Base-by-base conservation (phyloP, 345 rosid species). In the Garcia nutans region DNA sequence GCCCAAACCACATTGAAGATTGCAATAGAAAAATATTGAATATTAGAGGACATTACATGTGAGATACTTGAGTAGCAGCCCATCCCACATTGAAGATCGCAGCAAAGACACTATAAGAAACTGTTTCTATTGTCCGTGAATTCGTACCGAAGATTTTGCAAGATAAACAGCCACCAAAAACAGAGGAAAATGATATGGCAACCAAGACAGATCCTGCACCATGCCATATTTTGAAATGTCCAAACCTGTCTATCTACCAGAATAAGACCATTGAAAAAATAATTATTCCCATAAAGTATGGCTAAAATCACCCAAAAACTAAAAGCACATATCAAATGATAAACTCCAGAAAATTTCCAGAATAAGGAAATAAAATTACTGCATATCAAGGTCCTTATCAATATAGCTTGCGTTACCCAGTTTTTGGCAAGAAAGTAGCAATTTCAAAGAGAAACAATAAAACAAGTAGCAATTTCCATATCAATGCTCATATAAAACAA, bases 41-140 rank as follows among this genome's bases (percentile, higher is more conserved):
- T 41, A 67, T 64, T 68, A 58, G 71, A 80, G 81, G 59, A 44
- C 49, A 75, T 85, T 91, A 95, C 99, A 95, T 95, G 85, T 95
- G 97, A 45, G 99, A 93, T 86, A 95, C 99, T 75, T 95, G 99
- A 78, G 99, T 87, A 76, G 94, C 97, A 52, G 97, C 97, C 97
- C 99, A 95, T 52, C 99, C 99, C 62, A 93, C 78, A 82, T 95
- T 95, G 82, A 95, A 95, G 76, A 95, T 89, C 73, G 97, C 97
- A 64, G 97, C 97, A 83, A 87, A 93, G 19, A 76, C 80, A 78
- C 97, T 91, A 63, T 95, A 93, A 37, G 97, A 94, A 69, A 90
- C 68, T 41, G 97, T 95, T 82, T 93, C 85, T 57, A 95, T 76
- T 0, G 74, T 24, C 66, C 80, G 58, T 37, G 97, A 83, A 71